Evolutionary conservation across 306 rosid species (phyloP), one percentile per base, ranked within the genome.

Genomic region (Corylus americana): DNA sequence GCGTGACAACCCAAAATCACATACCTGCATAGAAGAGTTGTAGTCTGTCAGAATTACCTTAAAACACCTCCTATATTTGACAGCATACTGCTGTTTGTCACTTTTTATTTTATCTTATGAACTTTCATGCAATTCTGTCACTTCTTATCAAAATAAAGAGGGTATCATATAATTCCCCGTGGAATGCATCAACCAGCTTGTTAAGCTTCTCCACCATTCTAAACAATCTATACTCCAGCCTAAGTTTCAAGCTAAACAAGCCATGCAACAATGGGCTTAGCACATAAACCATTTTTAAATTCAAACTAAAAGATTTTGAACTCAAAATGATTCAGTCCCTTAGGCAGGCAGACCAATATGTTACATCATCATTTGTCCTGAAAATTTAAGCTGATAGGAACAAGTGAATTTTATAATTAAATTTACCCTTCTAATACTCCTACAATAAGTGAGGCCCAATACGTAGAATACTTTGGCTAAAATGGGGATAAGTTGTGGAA

Each of bases 1-100:
- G 76, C 98, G 94, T n/a, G 99, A 96, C 90, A 96, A 85, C 77
- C 99, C 99, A 90, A 96, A 96, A 88, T 96, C 99, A 75, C 88
- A 11, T 6, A 96, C 99, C 99, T 96, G 90, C 63, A 82, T 42
- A 71, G 50, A 29, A 13, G 16, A 39, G 17, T 1, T 8, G 31
- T 7, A 25, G 22, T 47, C 31, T 47, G 59, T 71, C 6, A 71
- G 58, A 39, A 16, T 0, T 31, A 39, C 2, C 37, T 59, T 8
- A 22, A 22, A 27, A 59, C 66, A 59, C 14, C 66, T 49, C 11
- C 45, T 5, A 42, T 42, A 11, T 49, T 49, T 49, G 53, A 59
- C 66, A 59, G 12, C 27, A 59, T 11, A 9, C 29, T 25, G 66
- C 27, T 29, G 29, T 59, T 11, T 59, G 37, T 1, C 64, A 58